These are phyloP conservation scores for Fusarium dimerum DNA, from an alignment of 2,329 filamentous ascomycete species.

Conservation along the genomic window DNA sequence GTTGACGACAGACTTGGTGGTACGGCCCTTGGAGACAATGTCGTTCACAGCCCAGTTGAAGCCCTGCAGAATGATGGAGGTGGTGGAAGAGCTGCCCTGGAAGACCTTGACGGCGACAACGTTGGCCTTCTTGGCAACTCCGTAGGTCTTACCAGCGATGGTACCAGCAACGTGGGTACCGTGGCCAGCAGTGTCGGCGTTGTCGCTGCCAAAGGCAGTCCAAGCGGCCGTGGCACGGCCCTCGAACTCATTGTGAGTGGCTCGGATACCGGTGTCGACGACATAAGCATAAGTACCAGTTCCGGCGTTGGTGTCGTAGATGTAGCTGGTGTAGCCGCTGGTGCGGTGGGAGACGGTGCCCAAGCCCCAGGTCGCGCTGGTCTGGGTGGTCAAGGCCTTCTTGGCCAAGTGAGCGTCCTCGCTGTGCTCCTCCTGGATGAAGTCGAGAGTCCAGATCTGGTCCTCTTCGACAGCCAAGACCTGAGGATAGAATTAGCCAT, in stretches of 20 bases:
- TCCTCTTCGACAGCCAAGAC: conserved; percentile 34
- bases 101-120: conserved; percentile 51
- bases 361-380: conserved; percentile 34
- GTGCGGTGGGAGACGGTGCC: conserved; percentile 34
- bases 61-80: conserved; percentile 35
- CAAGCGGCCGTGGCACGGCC: conserved; percentile 46
- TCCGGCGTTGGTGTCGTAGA: conserved; percentile 49
- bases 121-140: conserved; percentile 46
- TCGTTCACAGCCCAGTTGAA: conserved; percentile 47
- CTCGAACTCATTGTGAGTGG: conserved; percentile 54
- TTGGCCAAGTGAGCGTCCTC: conserved; percentile 20
- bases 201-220: conserved; percentile 28
- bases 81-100: conserved; percentile 27
- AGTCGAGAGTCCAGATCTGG: conserved; percentile 31
- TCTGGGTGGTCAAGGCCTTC: conserved; percentile 32
- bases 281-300: conserved; percentile 58
- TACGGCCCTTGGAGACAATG: conserved; percentile 42
- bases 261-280: conserved; percentile 62
- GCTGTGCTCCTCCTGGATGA: conserved; percentile 17
- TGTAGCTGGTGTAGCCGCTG: conserved; percentile 38
- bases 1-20: conserved; percentile 48
- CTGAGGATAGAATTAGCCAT: conserved; percentile 12
- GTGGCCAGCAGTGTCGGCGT: conserved; percentile 40
- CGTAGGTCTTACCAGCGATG: conserved; percentile 37
- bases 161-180: conserved; percentile 44